These are phyloP conservation scores for Aegilops longissima DNA, from an alignment of 176 grass and related monocot genomes.

Conservation along the genomic window DNA sequence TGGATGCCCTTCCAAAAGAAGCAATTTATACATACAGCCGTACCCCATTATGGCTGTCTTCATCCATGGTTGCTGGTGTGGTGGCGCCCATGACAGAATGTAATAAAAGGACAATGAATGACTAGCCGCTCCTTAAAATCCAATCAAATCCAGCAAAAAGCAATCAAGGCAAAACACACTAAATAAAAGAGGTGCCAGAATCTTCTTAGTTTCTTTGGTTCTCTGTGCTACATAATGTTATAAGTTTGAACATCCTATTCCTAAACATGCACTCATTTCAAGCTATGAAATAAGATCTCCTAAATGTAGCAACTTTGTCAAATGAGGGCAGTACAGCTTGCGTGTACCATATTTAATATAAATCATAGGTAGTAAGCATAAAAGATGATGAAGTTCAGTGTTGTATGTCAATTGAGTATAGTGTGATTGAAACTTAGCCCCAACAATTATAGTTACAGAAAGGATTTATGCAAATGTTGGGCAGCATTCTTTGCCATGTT, in stretches of 20 bases:
- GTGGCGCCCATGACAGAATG: neutral
- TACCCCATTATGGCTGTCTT: neutral
- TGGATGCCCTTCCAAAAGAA: neutral
- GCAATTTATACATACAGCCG: neutral
- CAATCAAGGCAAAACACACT: neutral
- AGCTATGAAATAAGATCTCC: neutral
- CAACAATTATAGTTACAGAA: neutral
- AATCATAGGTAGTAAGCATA: neutral
- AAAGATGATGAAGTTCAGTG: neutral
- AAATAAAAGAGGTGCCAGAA: neutral
- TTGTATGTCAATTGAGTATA: neutral
- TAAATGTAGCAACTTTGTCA: neutral
- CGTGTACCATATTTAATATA: neutral
- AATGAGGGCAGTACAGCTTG: neutral
- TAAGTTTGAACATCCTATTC: neutral
- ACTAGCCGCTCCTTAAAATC: neutral
- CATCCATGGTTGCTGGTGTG: neutral
- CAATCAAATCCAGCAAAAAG: neutral
- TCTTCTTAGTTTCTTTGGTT: neutral
- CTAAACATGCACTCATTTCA: neutral
- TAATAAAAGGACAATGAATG: conserved; percentile 3
- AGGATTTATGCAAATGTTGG: neutral
- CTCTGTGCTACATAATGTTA: neutral
- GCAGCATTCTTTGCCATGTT: neutral
- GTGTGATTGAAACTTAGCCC: neutral